These are phyloP conservation scores for Colletotrichum liaoningense DNA, from an alignment of 2,329 filamentous ascomycete species.

Conservation along the genomic window DNA sequence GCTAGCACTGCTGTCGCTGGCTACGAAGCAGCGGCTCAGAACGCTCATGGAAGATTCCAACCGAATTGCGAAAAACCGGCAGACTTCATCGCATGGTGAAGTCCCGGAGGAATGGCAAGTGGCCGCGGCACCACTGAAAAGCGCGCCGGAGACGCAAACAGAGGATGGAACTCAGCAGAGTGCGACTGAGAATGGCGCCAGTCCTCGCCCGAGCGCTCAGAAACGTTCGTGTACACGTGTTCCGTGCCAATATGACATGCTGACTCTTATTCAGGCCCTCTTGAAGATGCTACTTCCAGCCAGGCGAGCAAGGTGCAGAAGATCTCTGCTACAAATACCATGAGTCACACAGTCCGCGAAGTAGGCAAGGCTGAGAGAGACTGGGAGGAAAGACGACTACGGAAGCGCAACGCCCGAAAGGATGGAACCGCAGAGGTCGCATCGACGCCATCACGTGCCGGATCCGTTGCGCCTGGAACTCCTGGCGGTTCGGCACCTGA, in stretches of 20 bases:
- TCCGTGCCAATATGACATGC: slow-evolving; percentile 7
- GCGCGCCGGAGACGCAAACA: slow-evolving; percentile 35
- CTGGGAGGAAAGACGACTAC: slow-evolving; percentile 77
- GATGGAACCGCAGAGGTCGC: slow-evolving; percentile 66
- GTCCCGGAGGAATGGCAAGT: slow-evolving; percentile 82
- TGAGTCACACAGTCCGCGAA: slow-evolving; percentile 66
- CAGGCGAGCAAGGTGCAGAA: slow-evolving; percentile 59
- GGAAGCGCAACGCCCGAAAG: slow-evolving; percentile 73
- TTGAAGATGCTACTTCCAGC: slow-evolving; percentile 43
- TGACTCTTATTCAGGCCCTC: slow-evolving; percentile 49
- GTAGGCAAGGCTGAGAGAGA: slow-evolving; percentile 75
- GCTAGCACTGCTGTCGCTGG: slow-evolving; percentile 83
- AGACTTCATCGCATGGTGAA: slow-evolving; percentile 82
- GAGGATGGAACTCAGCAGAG: slow-evolving; percentile 40
- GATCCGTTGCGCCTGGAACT: slow-evolving; percentile 69
- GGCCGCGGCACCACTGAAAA: slow-evolving; percentile 69
- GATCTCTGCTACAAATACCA: slow-evolving; percentile 61
- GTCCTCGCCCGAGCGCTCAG: slow-evolving; percentile 63
- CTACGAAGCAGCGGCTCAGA: slow-evolving; percentile 82
- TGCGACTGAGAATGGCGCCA: slow-evolving; percentile 59
- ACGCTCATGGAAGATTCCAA: slow-evolving; percentile 83
- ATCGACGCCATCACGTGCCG: slow-evolving; percentile 61
- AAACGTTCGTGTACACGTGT: slow-evolving; percentile 65
- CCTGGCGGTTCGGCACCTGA: slow-evolving; percentile 74
- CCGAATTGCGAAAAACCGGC: slow-evolving; percentile 76